Evolutionary conservation across 257 asterid genomes (phyloP).

Genomic region (Misopates orontium): DNA sequence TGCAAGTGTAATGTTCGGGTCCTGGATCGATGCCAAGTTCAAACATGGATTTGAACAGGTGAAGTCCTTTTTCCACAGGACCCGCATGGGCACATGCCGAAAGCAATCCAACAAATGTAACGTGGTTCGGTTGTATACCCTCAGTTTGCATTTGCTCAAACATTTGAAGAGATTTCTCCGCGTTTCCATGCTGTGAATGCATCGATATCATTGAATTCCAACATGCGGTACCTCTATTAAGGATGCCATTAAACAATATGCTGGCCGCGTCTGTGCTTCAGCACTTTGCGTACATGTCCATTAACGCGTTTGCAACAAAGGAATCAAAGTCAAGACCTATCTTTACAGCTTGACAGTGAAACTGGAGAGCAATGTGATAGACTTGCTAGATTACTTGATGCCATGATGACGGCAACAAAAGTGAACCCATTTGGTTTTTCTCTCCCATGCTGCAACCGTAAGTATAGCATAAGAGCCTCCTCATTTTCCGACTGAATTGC

Average conservation of each 20-base stretch:
- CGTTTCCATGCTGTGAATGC: constrained; percentile 51
- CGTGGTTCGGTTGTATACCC: constrained; percentile 37
- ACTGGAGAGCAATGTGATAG: constrained; percentile 39
- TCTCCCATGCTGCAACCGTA: constrained; percentile 23
- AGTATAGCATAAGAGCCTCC: constrained; percentile 40
- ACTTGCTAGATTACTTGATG: constrained; percentile 37
- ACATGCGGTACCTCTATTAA: constrained; percentile 34
- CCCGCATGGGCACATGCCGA: constrained; percentile 54
- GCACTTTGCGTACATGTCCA: constrained; percentile 56
- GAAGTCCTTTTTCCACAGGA: constrained; percentile 44
- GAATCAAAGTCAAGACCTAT: constrained; percentile 37
- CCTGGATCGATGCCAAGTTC: constrained; percentile 43
- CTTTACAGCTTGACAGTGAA: constrained; percentile 43
- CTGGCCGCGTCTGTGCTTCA: constrained; percentile 37
- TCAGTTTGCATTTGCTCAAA: constrained; percentile 39
- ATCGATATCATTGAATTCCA: constrained; percentile 55
- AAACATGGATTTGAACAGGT: constrained; percentile 36
- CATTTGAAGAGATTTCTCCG: constrained; percentile 38
- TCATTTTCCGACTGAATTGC: constrained; percentile 34
- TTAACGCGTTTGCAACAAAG: constrained; percentile 39
- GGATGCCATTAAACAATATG: background rate
- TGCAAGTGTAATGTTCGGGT: constrained; percentile 48
- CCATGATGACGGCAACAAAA: constrained; percentile 38
- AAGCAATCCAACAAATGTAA: constrained; percentile 45
- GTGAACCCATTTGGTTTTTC: constrained; percentile 38